These are phyloP conservation scores for Curvularia sp. DNA, from an alignment of 2,329 filamentous ascomycete species.

Conservation along the genomic window DNA sequence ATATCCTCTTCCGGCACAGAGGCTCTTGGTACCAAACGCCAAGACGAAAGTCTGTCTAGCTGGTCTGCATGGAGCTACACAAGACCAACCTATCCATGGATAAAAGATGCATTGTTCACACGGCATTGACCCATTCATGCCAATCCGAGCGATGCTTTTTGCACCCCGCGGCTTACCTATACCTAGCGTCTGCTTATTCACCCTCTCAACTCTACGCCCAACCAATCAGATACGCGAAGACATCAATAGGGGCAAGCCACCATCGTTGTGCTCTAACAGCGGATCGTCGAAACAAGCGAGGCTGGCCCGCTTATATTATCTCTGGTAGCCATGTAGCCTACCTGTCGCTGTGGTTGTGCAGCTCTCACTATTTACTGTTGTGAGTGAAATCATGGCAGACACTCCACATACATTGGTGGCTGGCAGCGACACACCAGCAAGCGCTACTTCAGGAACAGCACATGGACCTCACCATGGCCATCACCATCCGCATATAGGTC, in stretches of 20 bases:
- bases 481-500: slow-evolving; percentile 32
- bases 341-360: background rate
- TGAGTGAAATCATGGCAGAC: slow-evolving; percentile 11
- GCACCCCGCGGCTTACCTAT: slow-evolving; percentile 12
- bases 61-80: background rate
- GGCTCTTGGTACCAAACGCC: background rate
- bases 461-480: slow-evolving; percentile 7
- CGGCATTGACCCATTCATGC: background rate
- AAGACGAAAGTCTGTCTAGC: background rate
- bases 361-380: background rate
- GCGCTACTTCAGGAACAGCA: background rate
- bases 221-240: slow-evolving; percentile 10
- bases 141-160: background rate
- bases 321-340: too few relatives aligned
- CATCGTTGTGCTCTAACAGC: background rate
- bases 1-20: background rate
- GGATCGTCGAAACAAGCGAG: background rate
- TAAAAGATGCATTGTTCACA: background rate
- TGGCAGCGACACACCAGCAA: slow-evolving; percentile 11
- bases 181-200: slow-evolving; percentile 16
- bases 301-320: background rate
- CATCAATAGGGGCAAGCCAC: slow-evolving; percentile 12
- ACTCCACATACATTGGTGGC: slow-evolving; percentile 13
- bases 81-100: background rate
- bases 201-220: background rate